Conservation (phyloP, 768 basidiomycete species). For the Rhizopogon rudus region DNA sequence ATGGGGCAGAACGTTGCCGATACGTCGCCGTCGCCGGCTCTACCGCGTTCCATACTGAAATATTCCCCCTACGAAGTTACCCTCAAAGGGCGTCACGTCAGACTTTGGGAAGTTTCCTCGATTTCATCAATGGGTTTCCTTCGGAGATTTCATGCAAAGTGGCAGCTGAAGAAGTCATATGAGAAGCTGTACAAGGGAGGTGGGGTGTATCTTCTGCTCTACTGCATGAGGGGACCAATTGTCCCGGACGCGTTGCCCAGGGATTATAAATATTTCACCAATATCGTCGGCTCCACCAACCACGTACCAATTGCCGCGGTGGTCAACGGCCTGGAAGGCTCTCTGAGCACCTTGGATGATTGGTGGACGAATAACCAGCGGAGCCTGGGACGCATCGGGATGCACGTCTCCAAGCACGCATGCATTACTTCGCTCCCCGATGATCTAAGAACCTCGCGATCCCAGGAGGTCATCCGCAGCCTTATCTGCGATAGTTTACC, state of each 20-base stretch:
- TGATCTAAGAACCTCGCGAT: not conserved
- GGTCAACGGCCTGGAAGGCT: slow-evolving; percentile 27
- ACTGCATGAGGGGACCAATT: not conserved
- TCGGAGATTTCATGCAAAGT: not conserved
- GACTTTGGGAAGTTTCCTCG: too few relatives aligned
- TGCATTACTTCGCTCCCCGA: slow-evolving; percentile 31
- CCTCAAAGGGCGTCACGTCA: too few relatives aligned
- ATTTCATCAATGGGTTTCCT: not conserved
- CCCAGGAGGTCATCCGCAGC: not conserved
- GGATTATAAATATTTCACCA: not conserved
- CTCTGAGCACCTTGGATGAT: slow-evolving; percentile 25
- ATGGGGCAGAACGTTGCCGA: too few relatives aligned
- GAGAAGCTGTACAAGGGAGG: not conserved
- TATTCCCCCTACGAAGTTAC: too few relatives aligned
- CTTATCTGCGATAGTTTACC: not conserved
- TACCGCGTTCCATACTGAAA: not conserved
- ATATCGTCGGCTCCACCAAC: not conserved
- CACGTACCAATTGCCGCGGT: slow-evolving; percentile 26
- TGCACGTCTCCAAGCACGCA: slow-evolving; percentile 33
- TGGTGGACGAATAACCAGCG: slow-evolving; percentile 37
- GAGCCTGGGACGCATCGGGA: slow-evolving; percentile 26
- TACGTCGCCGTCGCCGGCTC: not conserved
- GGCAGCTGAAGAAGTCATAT: not conserved
- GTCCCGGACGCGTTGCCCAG: not conserved
- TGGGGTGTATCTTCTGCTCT: not conserved